Percentiles rank a stretch among this genome's conserved stretches.
phyloP scores from a whole-genome alignment of 306 rosid genomes.

The Bauhinia variegata region DNA sequence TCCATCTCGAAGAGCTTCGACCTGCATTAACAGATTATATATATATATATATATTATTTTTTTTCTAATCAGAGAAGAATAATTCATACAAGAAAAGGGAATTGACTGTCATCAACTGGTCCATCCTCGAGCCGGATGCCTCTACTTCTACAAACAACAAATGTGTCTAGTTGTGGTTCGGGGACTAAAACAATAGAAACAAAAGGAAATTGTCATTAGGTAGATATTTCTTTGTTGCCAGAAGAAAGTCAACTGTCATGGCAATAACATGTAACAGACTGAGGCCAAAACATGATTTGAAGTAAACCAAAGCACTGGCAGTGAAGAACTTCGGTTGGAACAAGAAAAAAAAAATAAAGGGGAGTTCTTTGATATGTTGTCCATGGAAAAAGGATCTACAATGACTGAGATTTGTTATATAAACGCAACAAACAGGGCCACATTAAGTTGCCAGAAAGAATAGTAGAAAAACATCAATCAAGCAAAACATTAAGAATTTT shows the following conservation, averaged over 20 bases:
- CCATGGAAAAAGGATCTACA: constrained; percentile 4
- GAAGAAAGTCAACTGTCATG: constrained; percentile 2
- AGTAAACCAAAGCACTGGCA: constrained; percentile 2
- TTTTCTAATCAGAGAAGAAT: background rate
- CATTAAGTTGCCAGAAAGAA: too few relatives aligned
- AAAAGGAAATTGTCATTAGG: background rate
- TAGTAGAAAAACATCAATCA: background rate
- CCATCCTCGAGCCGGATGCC: constrained; percentile 92
- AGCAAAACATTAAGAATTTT: background rate
- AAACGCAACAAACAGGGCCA: background rate
- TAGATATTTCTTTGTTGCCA: background rate
- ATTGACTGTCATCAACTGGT: constrained; percentile 71
- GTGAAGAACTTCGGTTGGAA: background rate
- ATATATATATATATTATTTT: too few relatives aligned
- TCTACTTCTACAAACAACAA: constrained; percentile 88
- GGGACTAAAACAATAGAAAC: constrained; percentile 55
- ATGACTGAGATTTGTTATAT: background rate
- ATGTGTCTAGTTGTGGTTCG: constrained; percentile 72
- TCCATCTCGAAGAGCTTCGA: constrained; percentile 65
- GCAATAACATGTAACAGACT: background rate
- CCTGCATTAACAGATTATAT: too few relatives aligned
- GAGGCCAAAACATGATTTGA: background rate
- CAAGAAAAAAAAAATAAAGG: background rate
- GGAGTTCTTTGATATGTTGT: constrained; percentile 12
- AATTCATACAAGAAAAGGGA: constrained; percentile 25